Percentiles rank a stretch among this genome's conserved stretches.
Evolutionary conservation across 2,329 filamentous ascomycete species (phyloP).

Genomic region (Sporothrix pallida): DNA sequence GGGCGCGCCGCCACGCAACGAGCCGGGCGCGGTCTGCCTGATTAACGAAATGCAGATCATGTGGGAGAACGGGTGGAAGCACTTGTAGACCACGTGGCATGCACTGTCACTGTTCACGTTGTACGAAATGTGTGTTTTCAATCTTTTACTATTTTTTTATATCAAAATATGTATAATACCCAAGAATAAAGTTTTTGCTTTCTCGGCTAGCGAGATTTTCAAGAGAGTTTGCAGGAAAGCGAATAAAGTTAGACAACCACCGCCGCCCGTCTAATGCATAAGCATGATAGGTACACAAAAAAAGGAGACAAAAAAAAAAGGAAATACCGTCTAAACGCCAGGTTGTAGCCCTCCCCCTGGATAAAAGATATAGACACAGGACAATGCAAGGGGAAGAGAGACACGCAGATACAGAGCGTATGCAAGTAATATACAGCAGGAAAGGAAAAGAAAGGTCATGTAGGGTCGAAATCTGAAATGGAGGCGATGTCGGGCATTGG

Average conservation of each 20-base stretch:
- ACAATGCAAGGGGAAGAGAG: constrained; percentile 11
- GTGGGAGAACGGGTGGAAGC: constrained; percentile 63
- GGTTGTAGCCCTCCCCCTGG: not conserved
- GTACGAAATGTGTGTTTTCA: not conserved
- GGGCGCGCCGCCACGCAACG: constrained; percentile 44
- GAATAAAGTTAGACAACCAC: not conserved
- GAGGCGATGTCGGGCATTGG: no score
- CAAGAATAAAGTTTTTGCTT: not conserved
- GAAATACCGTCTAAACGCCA: constrained; percentile 23
- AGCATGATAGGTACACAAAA: not conserved
- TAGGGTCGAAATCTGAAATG: not conserved
- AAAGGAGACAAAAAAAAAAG: not conserved
- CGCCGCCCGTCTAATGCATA: not conserved
- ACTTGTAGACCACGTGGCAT: constrained; percentile 48
- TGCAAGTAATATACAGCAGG: constrained; percentile 22
- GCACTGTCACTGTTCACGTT: not conserved
- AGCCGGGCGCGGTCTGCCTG: constrained; percentile 57
- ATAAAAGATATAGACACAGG: constrained; percentile 20
- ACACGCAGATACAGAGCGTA: constrained; percentile 26
- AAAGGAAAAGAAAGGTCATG: not conserved
- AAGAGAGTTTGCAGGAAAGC: not conserved
- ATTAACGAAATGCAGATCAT: constrained; percentile 67
- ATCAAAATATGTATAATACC: constrained; percentile 9
- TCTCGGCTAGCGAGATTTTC: not conserved
- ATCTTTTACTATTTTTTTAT: not conserved